A percentile compares a stretch with the other conserved stretches of the same genome.
phyloP scores from a whole-genome alignment of 192 early-diverging fungal species.

The Backusella macrospora region DNA sequence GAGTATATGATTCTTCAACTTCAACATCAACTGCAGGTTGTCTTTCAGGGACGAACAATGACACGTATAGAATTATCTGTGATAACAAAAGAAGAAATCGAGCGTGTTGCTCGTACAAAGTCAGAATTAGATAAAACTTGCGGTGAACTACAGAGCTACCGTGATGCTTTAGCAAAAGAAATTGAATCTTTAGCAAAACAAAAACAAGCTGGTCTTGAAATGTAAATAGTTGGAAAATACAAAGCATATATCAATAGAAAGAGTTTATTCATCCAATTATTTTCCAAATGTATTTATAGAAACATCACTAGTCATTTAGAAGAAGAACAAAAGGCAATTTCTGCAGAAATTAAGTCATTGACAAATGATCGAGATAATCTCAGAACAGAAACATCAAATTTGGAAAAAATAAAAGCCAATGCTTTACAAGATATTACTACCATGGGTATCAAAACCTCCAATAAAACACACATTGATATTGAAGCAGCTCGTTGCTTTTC shows the following conservation, averaged over 20 bases:
- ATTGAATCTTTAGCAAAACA: slow-evolving; percentile 44
- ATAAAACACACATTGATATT: slow-evolving; percentile 57
- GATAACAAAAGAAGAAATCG: slow-evolving; percentile 31
- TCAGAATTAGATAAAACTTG: slow-evolving; percentile 36
- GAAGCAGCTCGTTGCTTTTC: slow-evolving; percentile 48
- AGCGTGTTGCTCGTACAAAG: slow-evolving; percentile 21
- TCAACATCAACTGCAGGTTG: slow-evolving; percentile 28
- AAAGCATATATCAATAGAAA: neutral
- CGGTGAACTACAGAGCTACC: slow-evolving; percentile 37
- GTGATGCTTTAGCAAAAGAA: slow-evolving; percentile 40
- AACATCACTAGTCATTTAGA: slow-evolving; percentile 39
- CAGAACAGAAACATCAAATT: slow-evolving; percentile 42
- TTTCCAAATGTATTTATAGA: neutral
- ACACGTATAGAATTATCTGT: slow-evolving; percentile 18
- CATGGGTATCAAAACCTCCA: slow-evolving; percentile 55
- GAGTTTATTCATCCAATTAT: neutral
- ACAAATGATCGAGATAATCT: slow-evolving; percentile 51
- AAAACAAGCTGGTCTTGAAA: slow-evolving; percentile 34
- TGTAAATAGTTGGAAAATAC: neutral
- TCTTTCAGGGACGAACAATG: slow-evolving; percentile 25
- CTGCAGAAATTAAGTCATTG: slow-evolving; percentile 46
- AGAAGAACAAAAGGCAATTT: slow-evolving; percentile 49
- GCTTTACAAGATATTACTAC: slow-evolving; percentile 52
- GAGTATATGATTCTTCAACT: slow-evolving; percentile 36
- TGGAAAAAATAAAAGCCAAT: slow-evolving; percentile 52